A percentile compares a stretch with the other conserved stretches of the same genome.
These are phyloP conservation scores for Hypholoma sublateritium DNA, from an alignment of 768 basidiomycete species.

Conservation along the genomic window DNA sequence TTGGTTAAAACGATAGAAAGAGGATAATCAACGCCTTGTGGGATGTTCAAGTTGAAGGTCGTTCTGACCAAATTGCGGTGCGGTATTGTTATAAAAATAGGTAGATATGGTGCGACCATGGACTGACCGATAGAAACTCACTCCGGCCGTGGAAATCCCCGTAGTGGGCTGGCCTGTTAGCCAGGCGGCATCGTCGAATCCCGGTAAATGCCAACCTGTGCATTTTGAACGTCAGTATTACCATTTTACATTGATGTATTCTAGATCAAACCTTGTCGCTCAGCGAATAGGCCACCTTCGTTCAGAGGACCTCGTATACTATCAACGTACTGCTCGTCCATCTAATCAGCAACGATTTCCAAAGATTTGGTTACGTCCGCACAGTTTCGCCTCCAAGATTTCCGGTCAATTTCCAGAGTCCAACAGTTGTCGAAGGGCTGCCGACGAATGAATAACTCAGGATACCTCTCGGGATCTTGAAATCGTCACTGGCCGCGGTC, in stretches of 20 bases:
- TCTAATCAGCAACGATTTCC: background rate
- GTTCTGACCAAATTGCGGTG: conserved; percentile 23
- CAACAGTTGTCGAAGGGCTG: conserved; percentile 34
- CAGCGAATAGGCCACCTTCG: conserved; percentile 57
- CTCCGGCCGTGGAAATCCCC: conserved; percentile 43
- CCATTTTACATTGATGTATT: background rate
- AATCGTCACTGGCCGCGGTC: conserved; percentile 40
- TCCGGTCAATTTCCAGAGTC: conserved; percentile 50
- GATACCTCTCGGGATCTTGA: conserved; percentile 51
- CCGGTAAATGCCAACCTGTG: conserved; percentile 58
- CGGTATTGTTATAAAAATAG: background rate
- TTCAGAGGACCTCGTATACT: conserved; percentile 54
- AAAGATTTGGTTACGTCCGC: conserved; percentile 8
- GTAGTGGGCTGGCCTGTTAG: conserved; percentile 36
- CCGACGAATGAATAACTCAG: conserved; percentile 46
- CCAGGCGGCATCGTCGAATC: conserved; percentile 50
- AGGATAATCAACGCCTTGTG: conserved; percentile 48
- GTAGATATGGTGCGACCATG: background rate
- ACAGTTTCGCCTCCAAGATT: conserved; percentile 49
- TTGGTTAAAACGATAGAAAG: conserved; percentile 44
- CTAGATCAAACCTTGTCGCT: conserved; percentile 41
- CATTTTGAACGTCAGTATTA: background rate
- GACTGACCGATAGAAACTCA: conserved; percentile 45
- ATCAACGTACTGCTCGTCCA: conserved; percentile 40
- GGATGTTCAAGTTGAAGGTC: conserved; percentile 43